Base-by-base conservation (phyloP, 176 grass and related monocot species). In the Eleusine indica region DNA sequence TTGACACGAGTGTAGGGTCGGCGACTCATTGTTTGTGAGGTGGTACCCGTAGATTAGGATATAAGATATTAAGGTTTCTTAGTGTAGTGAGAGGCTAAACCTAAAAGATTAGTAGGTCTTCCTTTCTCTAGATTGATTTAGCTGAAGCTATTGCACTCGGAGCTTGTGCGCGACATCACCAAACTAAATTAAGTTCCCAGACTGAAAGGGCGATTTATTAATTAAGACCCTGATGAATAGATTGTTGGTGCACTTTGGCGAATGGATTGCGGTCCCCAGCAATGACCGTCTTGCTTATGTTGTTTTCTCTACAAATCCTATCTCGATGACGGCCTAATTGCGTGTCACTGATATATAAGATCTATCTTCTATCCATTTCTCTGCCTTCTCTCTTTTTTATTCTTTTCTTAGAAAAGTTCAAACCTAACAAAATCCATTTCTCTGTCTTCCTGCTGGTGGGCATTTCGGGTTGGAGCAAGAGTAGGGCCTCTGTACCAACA, bases 51-150 rank as follows among this genome's bases (percentile, higher is more conserved):
- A 79, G 38, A 9, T 74, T 51, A 15, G 30, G 43, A 35, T 38
- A 49, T 69, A 76, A 38, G 46, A 71, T 29, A 10, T 7, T 18
- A 66, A 12, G 5, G 30, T 12, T 37, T 66, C 51, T 21, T 22
- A 35, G 32, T 35, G 37, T 63, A 60, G 56, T 60, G 56, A 22
- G 37, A 32, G 66, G 32, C 57, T 70, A 52, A 52, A 70, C 70
- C 77, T 70, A 84, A 79, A 84, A 66, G 10, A 74, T 60, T 74
- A 74, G 81, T 57, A 73, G 44, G 18, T 38, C 2, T 73, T 88
- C 67, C 37, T 78, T 72, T 49, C n/a, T 30, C 15, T 67, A 10
- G 38, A 64, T 29, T 4, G 54, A 18, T 9, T 21, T 11, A 44
- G 60, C 15, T 19, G 29, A 22, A 43, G 0, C 21, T 29, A 63